A percentile compares a stretch with the other conserved stretches of the same genome.
phyloP scores from a whole-genome alignment of 345 rosid species.

The Arabidopsis arenosa region DNA sequence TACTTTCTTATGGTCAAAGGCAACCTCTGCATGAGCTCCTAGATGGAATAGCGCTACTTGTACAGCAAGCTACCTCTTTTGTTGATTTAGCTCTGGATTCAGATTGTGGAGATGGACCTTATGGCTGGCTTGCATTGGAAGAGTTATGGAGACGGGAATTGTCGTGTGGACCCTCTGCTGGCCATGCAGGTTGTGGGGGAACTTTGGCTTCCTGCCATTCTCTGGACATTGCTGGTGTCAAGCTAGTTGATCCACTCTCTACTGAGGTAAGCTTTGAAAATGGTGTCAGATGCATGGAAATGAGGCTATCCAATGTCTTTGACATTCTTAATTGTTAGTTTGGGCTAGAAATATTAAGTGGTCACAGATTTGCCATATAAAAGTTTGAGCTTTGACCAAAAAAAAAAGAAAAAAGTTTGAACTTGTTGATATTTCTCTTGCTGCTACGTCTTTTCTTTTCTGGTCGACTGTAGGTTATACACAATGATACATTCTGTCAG shows the following conservation, averaged over 20 bases:
- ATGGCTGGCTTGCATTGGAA: constrained; percentile 97
- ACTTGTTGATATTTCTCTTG: constrained; percentile 20
- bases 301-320: constrained; percentile 8
- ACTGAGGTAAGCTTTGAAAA: constrained; percentile 72
- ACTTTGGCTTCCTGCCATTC: constrained; percentile 94
- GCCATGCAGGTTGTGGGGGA: constrained; percentile 99
- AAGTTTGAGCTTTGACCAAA: neutral
- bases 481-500: neutral
- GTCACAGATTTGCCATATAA: constrained; percentile 3
- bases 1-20: constrained; percentile 83
- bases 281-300: constrained; percentile 28
- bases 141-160: constrained; percentile 96
- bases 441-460: constrained; percentile 13
- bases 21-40: constrained; percentile 94
- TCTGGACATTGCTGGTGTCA: constrained; percentile 89
- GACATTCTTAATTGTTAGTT: constrained; percentile 16
- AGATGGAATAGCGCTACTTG: constrained; percentile 84
- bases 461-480: constrained; percentile 13
- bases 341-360: constrained; percentile 12
- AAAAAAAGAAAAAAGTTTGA: neutral
- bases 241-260: constrained; percentile 94
- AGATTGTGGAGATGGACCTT: constrained; percentile 93
- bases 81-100: constrained; percentile 95
- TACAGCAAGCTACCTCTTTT: constrained; percentile 97
- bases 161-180: constrained; percentile 93